phyloP scores from a whole-genome alignment of 257 asterid species.

The Paulownia fortunei region DNA sequence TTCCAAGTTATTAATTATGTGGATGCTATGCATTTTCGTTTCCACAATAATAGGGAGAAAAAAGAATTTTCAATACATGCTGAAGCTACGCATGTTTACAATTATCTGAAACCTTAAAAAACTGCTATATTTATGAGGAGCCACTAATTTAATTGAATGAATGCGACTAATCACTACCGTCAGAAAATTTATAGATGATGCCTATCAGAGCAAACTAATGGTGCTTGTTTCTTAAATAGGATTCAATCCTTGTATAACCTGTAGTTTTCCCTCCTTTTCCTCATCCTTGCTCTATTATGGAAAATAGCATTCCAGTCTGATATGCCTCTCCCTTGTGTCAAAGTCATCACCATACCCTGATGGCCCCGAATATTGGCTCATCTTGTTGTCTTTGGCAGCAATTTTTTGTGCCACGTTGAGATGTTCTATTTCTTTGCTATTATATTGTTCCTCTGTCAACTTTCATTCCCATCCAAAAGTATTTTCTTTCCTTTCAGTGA shows the following conservation, averaged over 20 bases:
- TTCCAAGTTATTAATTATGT: neutral
- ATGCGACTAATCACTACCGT: neutral
- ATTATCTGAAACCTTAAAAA: neutral
- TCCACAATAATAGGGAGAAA: neutral
- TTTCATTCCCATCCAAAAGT: neutral
- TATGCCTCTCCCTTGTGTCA: slow-evolving; percentile 26
- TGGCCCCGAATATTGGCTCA: slow-evolving; percentile 40
- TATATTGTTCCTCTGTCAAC: neutral
- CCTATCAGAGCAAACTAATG: neutral
- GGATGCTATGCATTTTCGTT: neutral
- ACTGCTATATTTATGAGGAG: slow-evolving; percentile 15
- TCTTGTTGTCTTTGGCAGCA: slow-evolving; percentile 24
- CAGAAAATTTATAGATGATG: neutral
- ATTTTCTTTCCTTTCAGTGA: neutral
- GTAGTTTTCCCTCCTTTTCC: slow-evolving; percentile 26
- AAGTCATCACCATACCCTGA: slow-evolving; percentile 29
- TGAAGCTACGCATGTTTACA: neutral
- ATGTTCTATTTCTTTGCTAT: neutral
- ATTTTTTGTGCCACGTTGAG: neutral
- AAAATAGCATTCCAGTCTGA: slow-evolving; percentile 14
- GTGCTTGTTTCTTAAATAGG: neutral
- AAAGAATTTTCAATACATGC: neutral
- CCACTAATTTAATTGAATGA: slow-evolving; percentile 12
- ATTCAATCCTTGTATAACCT: slow-evolving; percentile 5
- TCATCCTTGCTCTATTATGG: slow-evolving; percentile 21